Evolutionary conservation across 352 stramenopile genomes (phyloP).

Genomic region (Chrysophaeum taylorii): DNA sequence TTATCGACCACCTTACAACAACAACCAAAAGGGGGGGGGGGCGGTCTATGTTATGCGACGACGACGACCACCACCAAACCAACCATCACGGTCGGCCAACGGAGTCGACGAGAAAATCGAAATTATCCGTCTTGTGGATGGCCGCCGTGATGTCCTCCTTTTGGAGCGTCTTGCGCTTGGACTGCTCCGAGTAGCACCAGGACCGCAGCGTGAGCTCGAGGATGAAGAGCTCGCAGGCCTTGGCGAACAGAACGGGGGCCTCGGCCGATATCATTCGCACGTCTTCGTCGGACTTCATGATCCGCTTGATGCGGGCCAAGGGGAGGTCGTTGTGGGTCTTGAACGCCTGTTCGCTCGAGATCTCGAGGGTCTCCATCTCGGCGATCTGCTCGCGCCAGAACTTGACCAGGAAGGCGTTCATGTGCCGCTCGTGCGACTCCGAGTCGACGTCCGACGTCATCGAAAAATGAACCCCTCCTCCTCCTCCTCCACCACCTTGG

Average conservation of each 20-base stretch:
- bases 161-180: conserved; percentile 82
- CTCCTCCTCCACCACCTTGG: too few relatives aligned
- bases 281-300: conserved; percentile 98
- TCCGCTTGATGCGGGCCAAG: conserved; percentile 94
- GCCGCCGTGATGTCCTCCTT: conserved; percentile 96
- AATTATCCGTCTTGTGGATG: conserved; percentile 96
- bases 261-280: conserved; percentile 95
- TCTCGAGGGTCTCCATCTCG: conserved; percentile 76
- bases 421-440: background rate
- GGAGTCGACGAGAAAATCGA: conserved; percentile 92
- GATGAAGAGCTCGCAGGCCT: conserved; percentile 99
- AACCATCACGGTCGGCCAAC: background rate
- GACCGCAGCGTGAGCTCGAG: conserved; percentile 90
- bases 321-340: conserved; percentile 99
- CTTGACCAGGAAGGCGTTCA: background rate
- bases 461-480: too few relatives aligned
- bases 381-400: conserved; percentile 84
- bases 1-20: too few relatives aligned
- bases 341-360: conserved; percentile 90
- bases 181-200: conserved; percentile 64
- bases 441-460: too few relatives aligned
- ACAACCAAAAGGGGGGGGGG: too few relatives aligned
- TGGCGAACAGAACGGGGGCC: conserved; percentile 95
- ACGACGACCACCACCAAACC: too few relatives aligned
- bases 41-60: too few relatives aligned